A percentile compares a stretch with the other conserved stretches of the same genome.
These are phyloP conservation scores for Naganishia onofrii DNA, from an alignment of 768 basidiomycete genomes.

Conservation along the genomic window DNA sequence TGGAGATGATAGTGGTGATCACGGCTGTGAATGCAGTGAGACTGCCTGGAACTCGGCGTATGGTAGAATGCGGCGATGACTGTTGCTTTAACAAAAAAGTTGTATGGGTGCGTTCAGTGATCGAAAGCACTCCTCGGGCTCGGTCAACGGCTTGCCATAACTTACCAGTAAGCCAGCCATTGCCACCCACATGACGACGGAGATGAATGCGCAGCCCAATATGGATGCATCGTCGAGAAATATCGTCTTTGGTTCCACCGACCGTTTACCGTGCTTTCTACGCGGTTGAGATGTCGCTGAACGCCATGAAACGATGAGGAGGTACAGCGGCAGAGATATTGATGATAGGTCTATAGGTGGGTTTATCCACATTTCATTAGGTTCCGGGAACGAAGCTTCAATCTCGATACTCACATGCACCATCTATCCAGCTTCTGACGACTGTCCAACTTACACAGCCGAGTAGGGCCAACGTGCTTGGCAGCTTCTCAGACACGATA, in stretches of 20 bases:
- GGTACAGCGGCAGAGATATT: not conserved
- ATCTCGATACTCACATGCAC: conserved; percentile 1
- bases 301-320: conserved; percentile 14
- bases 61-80: not conserved
- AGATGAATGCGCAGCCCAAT: conserved; percentile 3
- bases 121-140: not conserved
- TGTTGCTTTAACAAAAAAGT: not conserved
- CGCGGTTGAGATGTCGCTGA: conserved; percentile 18
- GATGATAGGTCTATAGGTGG: not conserved
- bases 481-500: not conserved
- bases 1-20: conserved; percentile 13
- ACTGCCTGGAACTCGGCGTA: conserved; percentile 2
- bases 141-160: not conserved
- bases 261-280: not conserved
- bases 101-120: not conserved
- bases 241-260: not conserved
- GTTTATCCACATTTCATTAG: not conserved
- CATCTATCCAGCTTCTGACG: conserved; percentile 1
- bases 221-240: conserved; percentile 18
- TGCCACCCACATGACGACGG: not conserved
- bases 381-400: no score
- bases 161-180: conserved; percentile 8
- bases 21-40: not conserved
- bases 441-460: conserved; percentile 1
- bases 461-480: not conserved